Percentiles rank a stretch among this genome's conserved stretches.
Evolutionary conservation across 2,329 filamentous ascomycete species (phyloP).

Genomic region (Trichoderma sp.): DNA sequence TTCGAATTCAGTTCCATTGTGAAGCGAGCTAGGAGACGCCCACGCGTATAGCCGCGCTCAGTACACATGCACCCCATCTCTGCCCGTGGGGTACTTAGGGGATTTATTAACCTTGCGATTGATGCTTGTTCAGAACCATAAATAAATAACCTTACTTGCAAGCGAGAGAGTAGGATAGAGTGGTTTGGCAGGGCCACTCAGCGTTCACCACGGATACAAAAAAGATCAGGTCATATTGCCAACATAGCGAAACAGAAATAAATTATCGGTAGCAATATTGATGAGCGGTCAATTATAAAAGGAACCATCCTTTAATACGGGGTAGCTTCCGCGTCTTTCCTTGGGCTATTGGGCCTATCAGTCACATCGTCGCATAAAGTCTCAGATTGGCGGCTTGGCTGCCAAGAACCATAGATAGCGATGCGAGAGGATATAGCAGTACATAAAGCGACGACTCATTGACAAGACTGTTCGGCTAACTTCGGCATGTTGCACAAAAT

Average conservation of each 20-base stretch:
- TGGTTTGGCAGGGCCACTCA: too few relatives aligned
- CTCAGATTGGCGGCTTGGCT: neutral
- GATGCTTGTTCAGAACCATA: constrained; percentile 10
- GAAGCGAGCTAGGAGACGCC: neutral
- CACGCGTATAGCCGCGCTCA: neutral
- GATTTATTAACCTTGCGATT: neutral
- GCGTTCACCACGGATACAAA: neutral
- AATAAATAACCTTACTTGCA: constrained; percentile 11
- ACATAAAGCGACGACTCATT: neutral
- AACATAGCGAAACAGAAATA: neutral
- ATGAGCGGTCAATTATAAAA: neutral
- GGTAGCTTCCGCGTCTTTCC: neutral
- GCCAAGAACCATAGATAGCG: neutral
- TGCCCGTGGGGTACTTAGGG: neutral
- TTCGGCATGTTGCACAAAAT: neutral
- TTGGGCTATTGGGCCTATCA: neutral
- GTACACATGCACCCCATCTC: neutral
- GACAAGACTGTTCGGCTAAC: neutral
- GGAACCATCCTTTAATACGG: neutral
- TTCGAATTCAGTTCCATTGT: neutral
- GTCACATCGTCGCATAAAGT: neutral
- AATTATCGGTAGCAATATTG: neutral
- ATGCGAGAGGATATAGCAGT: neutral
- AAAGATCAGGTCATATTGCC: too few relatives aligned
- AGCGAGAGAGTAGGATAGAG: neutral